Evolutionary conservation across 2,329 filamentous ascomycete genomes (phyloP).

Genomic region (Colletotrichum magnum): DNA sequence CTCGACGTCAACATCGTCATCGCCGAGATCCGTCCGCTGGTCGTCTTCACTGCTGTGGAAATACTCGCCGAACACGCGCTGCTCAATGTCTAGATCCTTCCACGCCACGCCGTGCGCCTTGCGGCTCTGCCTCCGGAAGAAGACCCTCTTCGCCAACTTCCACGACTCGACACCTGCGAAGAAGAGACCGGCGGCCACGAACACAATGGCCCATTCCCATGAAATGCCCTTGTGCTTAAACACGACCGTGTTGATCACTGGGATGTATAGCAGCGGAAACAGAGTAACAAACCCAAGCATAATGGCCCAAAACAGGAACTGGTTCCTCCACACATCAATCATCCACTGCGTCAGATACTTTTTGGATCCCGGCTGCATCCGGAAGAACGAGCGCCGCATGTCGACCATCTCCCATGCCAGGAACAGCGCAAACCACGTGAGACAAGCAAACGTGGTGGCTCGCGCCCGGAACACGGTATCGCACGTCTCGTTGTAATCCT

Average conservation of each 20-base stretch:
- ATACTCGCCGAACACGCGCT: slow-evolving; percentile 31
- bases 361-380: slow-evolving; percentile 71
- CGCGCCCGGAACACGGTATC: slow-evolving; percentile 73
- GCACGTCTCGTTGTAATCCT: slow-evolving; percentile 62
- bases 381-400: slow-evolving; percentile 75
- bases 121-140: slow-evolving; percentile 26
- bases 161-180: slow-evolving; percentile 64
- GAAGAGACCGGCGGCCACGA: slow-evolving; percentile 61
- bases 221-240: slow-evolving; percentile 61
- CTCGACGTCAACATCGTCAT: background rate
- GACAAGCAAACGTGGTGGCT: slow-evolving; percentile 74
- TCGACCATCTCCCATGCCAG: slow-evolving; percentile 78
- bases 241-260: slow-evolving; percentile 63
- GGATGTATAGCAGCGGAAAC: slow-evolving; percentile 61
- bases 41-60: background rate
- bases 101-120: slow-evolving; percentile 25
- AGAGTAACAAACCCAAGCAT: slow-evolving; percentile 50
- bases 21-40: background rate
- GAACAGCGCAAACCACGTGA: slow-evolving; percentile 78
- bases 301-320: slow-evolving; percentile 64
- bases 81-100: slow-evolving; percentile 36
- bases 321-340: slow-evolving; percentile 67
- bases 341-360: slow-evolving; percentile 72
- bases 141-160: slow-evolving; percentile 63
- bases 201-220: slow-evolving; percentile 65